Percentiles rank a stretch among this genome's conserved stretches.
Evolutionary conservation across 1,139 yeast genomes (phyloP).

Genomic region (Hyphopichia fennica): DNA sequence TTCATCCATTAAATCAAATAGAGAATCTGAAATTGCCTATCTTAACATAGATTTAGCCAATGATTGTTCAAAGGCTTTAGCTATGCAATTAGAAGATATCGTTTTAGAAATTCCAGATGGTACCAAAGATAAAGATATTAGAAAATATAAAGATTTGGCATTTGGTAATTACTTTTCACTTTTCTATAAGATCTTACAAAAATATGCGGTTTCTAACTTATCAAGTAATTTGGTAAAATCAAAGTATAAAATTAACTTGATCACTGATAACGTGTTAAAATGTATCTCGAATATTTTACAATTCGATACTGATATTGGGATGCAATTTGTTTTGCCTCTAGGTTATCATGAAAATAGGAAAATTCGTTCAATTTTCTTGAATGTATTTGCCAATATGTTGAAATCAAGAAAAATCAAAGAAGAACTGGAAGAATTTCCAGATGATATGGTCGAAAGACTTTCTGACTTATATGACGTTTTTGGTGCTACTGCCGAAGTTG

Average conservation of each 20-base stretch:
- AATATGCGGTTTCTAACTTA: conserved; percentile 37
- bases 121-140: conserved; percentile 54
- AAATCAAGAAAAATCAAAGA: conserved; percentile 34
- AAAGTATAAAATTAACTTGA: conserved; percentile 53
- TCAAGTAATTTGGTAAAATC: conserved; percentile 22
- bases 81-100: conserved; percentile 53
- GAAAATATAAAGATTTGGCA: conserved; percentile 59
- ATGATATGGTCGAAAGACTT: conserved; percentile 20
- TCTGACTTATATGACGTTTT: conserved; percentile 27
- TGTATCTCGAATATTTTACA: conserved; percentile 69
- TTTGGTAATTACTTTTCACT: conserved; percentile 75
- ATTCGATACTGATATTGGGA: conserved; percentile 75
- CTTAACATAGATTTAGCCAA: conserved; percentile 65
- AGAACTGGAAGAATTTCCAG: conserved; percentile 26
- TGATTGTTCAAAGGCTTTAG: conserved; percentile 61
- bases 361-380: conserved; percentile 70
- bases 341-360: conserved; percentile 71
- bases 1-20: conserved; percentile 8
- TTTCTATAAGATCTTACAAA: conserved; percentile 69
- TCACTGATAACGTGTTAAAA: conserved; percentile 66
- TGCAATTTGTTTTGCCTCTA: conserved; percentile 72
- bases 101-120: conserved; percentile 66
- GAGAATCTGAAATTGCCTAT: conserved; percentile 48
- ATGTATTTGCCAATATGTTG: conserved; percentile 70
- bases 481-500: conserved; percentile 67